Evolutionary conservation across 805 yeast species (phyloP).

Genomic region (Metschnikowia colocasiae): DNA sequence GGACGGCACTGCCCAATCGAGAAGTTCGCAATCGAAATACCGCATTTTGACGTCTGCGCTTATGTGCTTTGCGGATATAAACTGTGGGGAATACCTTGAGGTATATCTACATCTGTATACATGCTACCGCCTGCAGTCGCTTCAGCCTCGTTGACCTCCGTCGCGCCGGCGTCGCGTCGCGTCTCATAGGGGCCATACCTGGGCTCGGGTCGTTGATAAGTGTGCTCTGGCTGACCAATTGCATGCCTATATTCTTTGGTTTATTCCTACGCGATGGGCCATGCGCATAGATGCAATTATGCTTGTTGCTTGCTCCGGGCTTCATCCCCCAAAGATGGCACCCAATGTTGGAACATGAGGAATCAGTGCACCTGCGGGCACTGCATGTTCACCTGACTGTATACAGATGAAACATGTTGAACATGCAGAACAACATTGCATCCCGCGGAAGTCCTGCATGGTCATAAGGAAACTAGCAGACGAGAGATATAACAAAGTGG

Average conservation of each 20-base stretch:
- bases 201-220: neutral
- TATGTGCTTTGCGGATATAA: slow-evolving; percentile 3
- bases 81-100: slow-evolving; percentile 2
- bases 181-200: neutral
- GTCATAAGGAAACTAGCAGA: too few relatives aligned
- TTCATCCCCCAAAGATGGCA: neutral
- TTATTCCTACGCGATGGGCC: neutral
- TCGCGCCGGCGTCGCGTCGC: neutral
- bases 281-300: neutral
- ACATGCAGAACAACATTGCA: too few relatives aligned
- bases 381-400: too few relatives aligned
- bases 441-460: too few relatives aligned
- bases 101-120: neutral
- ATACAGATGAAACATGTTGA: too few relatives aligned
- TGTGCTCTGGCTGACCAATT: neutral
- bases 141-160: neutral
- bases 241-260: neutral
- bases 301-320: neutral
- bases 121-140: neutral
- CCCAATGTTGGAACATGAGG: too few relatives aligned
- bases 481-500: too few relatives aligned
- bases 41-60: neutral
- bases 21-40: slow-evolving; percentile 4
- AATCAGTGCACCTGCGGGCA: too few relatives aligned
- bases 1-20: slow-evolving; percentile 5